Evolutionary conservation across 2,329 filamentous ascomycete genomes (phyloP), one percentile per base, ranked within the genome.

Genomic region (Trichocomaceae sp.): DNA sequence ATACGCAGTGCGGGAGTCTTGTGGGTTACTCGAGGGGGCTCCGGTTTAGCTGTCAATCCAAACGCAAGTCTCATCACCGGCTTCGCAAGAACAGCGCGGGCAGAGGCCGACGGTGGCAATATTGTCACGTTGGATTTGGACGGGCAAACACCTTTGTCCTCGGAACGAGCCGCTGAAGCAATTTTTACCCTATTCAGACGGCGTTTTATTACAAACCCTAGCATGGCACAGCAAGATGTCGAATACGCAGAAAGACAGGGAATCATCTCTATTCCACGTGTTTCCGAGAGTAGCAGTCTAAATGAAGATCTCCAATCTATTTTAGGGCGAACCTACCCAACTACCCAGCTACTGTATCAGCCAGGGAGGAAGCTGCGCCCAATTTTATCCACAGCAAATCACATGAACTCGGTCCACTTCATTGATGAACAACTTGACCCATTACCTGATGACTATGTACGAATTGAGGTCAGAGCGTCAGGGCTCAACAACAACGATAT

Each of bases 41-140:
- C 33, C 13, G 54, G 49, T 20, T 47, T 31, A 7, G 8, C 10
- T 7, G 33, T 44, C n/a, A 33, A 31, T 17, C 48, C 54, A 8
- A 31, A 35, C 10, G 39, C 54, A 15, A 41, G 29, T 22, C 10
- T 52, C 2, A 29, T 56, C 6, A 22, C 48, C 13, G 54, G 54
- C n/a, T 31, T 56, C 22, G 54, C 54, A 26, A 39, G 54, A 13
- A 47, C 41, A 5, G 41, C 45, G 22, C 54, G 54, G 10, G 46
- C 46, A 10, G 54, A 56, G 44, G 37, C 50, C 15, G 26, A 48
- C 20, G 45, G 31, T 13, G 47, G 35, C 31, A 31, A 42, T 19
- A 35, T 49, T 45, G 37, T 13, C 58, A 72, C n/a, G 70, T 66
- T 2, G 77, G 33, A 39, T 17, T 17, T 39, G 8, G 35, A 39